phyloP scores from a whole-genome alignment of 192 early-diverging fungal genomes.

The Podila clonocystis region DNA sequence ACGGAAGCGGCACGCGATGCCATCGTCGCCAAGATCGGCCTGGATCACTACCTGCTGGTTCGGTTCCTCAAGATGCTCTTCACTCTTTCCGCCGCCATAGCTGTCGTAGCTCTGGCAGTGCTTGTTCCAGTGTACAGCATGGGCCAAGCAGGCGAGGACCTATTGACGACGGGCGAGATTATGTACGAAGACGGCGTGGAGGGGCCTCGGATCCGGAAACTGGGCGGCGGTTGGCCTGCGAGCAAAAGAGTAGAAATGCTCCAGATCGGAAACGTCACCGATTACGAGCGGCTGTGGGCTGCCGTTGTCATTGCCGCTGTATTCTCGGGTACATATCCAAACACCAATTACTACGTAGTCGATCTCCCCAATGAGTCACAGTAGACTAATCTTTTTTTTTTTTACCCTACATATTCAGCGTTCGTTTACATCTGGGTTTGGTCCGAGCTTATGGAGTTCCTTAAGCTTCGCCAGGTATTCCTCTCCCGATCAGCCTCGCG shows the following conservation, averaged over 20 bases:
- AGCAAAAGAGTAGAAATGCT: slow-evolving; percentile 11
- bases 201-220: background rate
- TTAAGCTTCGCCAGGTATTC: background rate
- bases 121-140: slow-evolving; percentile 10
- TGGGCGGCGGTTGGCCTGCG: background rate
- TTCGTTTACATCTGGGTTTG: background rate
- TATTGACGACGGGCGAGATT: background rate
- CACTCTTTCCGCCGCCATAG: slow-evolving; percentile 5
- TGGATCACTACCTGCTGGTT: slow-evolving; percentile 27
- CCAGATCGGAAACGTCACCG: slow-evolving; percentile 25
- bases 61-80: slow-evolving; percentile 30
- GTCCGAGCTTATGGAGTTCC: background rate
- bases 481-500: background rate
- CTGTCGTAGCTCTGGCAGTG: background rate
- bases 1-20: background rate
- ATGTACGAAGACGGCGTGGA: no score
- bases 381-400: no score
- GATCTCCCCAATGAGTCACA: no score
- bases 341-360: no score
- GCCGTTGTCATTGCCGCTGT: slow-evolving; percentile 5
- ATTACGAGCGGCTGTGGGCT: slow-evolving; percentile 17
- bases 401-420: background rate
- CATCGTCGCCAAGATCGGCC: slow-evolving; percentile 18
- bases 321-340: slow-evolving; percentile 3
- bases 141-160: slow-evolving; percentile 12